phyloP scores from a whole-genome alignment of 2,329 filamentous ascomycete species.

The Aspergillus ochraceoroseus region DNA sequence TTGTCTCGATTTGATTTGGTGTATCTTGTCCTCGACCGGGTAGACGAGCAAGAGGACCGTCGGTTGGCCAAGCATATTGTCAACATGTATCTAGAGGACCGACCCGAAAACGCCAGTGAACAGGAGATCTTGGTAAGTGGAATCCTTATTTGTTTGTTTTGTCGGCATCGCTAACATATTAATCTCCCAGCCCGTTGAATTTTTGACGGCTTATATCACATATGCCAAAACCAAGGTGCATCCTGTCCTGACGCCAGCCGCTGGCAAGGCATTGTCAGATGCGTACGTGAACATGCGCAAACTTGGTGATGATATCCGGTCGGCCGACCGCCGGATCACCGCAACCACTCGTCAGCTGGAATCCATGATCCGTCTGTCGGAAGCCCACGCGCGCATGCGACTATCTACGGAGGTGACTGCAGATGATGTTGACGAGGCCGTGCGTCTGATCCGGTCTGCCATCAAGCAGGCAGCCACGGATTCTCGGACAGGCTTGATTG shows the following conservation, averaged over 20 bases:
- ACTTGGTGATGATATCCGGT: conserved; percentile 78
- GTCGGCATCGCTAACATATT: conserved; percentile 14
- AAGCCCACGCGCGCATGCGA: conserved; percentile 98
- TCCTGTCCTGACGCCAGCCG: conserved; percentile 71
- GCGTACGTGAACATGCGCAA: conserved; percentile 94
- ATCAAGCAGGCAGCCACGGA: conserved; percentile 98
- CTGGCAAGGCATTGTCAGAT: conserved; percentile 75
- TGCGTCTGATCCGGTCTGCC: conserved; percentile 85
- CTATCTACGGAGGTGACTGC: conserved; percentile 69
- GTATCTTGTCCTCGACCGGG: conserved; percentile 89
- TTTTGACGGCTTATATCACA: conserved; percentile 93
- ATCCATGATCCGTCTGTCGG: conserved; percentile 93
- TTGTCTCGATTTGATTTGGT: conserved; percentile 95
- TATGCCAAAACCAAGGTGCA: conserved; percentile 86
- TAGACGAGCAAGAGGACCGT: conserved; percentile 85
- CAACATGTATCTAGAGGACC: conserved; percentile 94
- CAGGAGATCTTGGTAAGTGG: conserved; percentile 77
- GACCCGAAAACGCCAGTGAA: conserved; percentile 71
- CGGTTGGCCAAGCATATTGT: conserved; percentile 87
- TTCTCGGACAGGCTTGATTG: conserved; percentile 80
- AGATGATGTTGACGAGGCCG: conserved; percentile 81
- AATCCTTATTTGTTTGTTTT: no score
- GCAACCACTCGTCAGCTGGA: conserved; percentile 95
- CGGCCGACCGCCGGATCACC: conserved; percentile 91
- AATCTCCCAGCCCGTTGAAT: conserved; percentile 69